Conservation (phyloP, 106 monocot genomes). For the Dendrobium catenatum region DNA sequence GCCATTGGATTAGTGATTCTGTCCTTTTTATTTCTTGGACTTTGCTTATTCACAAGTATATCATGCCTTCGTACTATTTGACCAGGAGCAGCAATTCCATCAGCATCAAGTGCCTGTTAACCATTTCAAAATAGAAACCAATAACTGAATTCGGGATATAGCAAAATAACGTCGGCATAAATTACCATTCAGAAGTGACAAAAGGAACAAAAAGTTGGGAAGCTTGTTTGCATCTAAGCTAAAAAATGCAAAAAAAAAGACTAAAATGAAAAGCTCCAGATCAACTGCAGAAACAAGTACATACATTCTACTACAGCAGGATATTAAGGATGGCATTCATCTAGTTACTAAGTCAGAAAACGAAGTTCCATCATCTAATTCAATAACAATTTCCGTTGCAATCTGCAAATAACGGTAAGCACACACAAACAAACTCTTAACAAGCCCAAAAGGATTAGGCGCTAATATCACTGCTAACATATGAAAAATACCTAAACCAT, state of each 20-base stretch:
- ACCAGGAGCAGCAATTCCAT: slow-evolving; percentile 96
- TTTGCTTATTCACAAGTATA: slow-evolving; percentile 70
- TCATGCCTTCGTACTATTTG: slow-evolving; percentile 77
- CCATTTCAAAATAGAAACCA: not conserved
- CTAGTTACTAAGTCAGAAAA: not conserved
- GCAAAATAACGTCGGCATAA: not conserved
- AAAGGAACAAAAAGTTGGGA: not conserved
- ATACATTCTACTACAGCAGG: too few relatives aligned
- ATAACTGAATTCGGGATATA: not conserved
- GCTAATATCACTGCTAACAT: not conserved
- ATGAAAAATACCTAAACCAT: not conserved
- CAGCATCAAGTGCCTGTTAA: slow-evolving; percentile 66
- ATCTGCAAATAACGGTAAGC: not conserved
- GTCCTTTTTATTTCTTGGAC: slow-evolving; percentile 43
- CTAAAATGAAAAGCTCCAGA: too few relatives aligned
- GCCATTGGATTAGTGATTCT: not conserved
- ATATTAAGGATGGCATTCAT: too few relatives aligned
- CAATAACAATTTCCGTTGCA: not conserved
- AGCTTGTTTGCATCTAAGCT: not conserved
- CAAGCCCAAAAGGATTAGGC: not conserved
- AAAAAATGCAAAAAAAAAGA: too few relatives aligned
- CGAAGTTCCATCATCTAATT: not conserved
- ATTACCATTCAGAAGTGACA: not conserved
- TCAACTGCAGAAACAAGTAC: too few relatives aligned
- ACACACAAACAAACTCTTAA: not conserved